Percentiles rank a stretch among this genome's conserved stretches.
These are phyloP conservation scores for Solanum bulbocastanum DNA, from an alignment of 257 asterid genomes.

Conservation along the genomic window DNA sequence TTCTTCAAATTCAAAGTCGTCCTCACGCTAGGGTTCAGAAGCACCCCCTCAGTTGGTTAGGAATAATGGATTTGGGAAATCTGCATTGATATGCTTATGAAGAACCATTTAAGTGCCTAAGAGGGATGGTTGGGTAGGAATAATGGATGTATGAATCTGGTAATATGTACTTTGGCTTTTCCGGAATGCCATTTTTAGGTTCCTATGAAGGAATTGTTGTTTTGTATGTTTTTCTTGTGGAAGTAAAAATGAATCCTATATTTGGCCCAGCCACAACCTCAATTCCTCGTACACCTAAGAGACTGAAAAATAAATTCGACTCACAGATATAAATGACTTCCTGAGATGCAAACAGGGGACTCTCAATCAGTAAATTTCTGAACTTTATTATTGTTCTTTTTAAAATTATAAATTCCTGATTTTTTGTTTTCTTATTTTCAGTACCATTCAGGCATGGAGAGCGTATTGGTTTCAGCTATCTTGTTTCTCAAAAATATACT, in stretches of 20 bases:
- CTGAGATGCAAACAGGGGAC: not conserved
- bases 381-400: not conserved
- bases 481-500: slow-evolving; percentile 14
- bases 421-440: not conserved
- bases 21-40: not conserved
- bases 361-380: not conserved
- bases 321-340: not conserved
- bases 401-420: not conserved
- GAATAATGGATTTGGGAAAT: not conserved
- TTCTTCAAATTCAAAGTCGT: not conserved
- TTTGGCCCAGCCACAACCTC: not conserved
- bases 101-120: not conserved
- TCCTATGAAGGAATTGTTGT: not conserved
- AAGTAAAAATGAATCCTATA: not conserved
- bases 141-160: not conserved
- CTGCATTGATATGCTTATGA: not conserved
- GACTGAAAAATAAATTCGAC: not conserved
- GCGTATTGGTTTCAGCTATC: slow-evolving; percentile 21
- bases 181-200: not conserved
- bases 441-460: slow-evolving; percentile 18
- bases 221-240: not conserved
- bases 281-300: not conserved
- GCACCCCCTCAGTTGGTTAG: not conserved
- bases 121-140: not conserved
- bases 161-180: not conserved